These are phyloP conservation scores for Dactylellina leptospora DNA, from an alignment of 2,329 filamentous ascomycete species.

Conservation along the genomic window DNA sequence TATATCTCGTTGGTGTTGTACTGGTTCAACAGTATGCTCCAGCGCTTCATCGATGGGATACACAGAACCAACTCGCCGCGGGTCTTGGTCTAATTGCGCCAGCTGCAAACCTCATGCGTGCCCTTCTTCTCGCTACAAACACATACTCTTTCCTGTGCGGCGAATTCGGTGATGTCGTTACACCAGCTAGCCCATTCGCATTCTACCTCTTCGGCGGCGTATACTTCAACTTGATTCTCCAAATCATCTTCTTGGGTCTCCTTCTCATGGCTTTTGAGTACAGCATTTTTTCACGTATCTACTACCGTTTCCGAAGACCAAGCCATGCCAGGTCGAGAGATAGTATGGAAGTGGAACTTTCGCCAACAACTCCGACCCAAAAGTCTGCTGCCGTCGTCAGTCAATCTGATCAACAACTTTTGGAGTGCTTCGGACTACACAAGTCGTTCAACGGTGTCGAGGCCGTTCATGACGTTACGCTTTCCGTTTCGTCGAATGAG, in stretches of 20 bases:
- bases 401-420: conserved; percentile 70
- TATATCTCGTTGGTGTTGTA: conserved; percentile 77
- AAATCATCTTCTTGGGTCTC: conserved; percentile 75
- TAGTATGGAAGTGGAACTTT: conserved; percentile 61
- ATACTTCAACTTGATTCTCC: conserved; percentile 81
- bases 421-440: conserved; percentile 75
- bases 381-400: not conserved
- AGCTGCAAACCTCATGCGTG: conserved; percentile 76
- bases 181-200: conserved; percentile 70
- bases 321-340: conserved; percentile 61
- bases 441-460: conserved; percentile 81
- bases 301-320: conserved; percentile 57
- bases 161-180: conserved; percentile 67
- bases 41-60: conserved; percentile 72
- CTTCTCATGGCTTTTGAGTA: conserved; percentile 82
- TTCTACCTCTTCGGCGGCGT: conserved; percentile 77
- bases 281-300: conserved; percentile 64
- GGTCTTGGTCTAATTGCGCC: conserved; percentile 78
- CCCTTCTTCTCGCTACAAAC: conserved; percentile 80
- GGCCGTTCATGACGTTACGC: conserved; percentile 86
- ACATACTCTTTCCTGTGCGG: conserved; percentile 82
- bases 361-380: not conserved
- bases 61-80: conserved; percentile 76
- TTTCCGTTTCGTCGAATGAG: conserved; percentile 79
- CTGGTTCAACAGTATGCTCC: conserved; percentile 77